Conservation (phyloP, 805 yeast genomes). For the Saturnispora dispora region DNA sequence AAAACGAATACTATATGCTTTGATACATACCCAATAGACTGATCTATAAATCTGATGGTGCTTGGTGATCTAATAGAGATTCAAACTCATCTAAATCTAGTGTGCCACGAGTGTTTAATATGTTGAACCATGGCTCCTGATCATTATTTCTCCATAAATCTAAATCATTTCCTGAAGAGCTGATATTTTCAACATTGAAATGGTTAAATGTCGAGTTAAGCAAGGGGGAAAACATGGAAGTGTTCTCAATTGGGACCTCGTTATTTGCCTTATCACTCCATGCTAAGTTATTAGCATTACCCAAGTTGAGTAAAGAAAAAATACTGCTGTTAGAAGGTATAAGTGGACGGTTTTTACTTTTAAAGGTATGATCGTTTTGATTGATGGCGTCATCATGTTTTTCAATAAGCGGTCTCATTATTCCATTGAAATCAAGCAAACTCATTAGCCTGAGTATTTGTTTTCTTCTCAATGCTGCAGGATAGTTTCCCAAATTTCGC, state of each 20-base stretch:
- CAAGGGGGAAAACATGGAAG: slow-evolving; percentile 20
- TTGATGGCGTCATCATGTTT: neutral
- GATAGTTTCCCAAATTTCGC: slow-evolving; percentile 72
- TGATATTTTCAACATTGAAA: slow-evolving; percentile 28
- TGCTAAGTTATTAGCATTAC: neutral
- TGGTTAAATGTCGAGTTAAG: slow-evolving; percentile 26
- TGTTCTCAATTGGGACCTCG: neutral
- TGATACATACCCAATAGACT: neutral
- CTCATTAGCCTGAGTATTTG: slow-evolving; percentile 58
- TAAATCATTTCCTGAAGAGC: slow-evolving; percentile 33
- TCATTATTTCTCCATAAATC: slow-evolving; percentile 70
- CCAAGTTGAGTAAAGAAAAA: neutral
- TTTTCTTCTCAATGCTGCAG: slow-evolving; percentile 66
- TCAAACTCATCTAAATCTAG: neutral
- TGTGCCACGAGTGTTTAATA: slow-evolving; percentile 17
- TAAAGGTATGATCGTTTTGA: neutral
- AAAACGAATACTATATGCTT: neutral
- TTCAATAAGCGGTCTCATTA: slow-evolving; percentile 37
- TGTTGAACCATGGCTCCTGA: slow-evolving; percentile 62
- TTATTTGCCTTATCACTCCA: neutral
- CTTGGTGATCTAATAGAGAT: neutral
- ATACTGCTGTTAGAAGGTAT: slow-evolving; percentile 15
- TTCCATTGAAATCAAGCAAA: slow-evolving; percentile 59
- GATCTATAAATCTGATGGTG: neutral
- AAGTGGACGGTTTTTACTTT: slow-evolving; percentile 33